A percentile compares a stretch with the other conserved stretches of the same genome.
Evolutionary conservation across 2,329 filamentous ascomycete genomes (phyloP).

Genomic region (Pseudogymnoascus verrucosus): DNA sequence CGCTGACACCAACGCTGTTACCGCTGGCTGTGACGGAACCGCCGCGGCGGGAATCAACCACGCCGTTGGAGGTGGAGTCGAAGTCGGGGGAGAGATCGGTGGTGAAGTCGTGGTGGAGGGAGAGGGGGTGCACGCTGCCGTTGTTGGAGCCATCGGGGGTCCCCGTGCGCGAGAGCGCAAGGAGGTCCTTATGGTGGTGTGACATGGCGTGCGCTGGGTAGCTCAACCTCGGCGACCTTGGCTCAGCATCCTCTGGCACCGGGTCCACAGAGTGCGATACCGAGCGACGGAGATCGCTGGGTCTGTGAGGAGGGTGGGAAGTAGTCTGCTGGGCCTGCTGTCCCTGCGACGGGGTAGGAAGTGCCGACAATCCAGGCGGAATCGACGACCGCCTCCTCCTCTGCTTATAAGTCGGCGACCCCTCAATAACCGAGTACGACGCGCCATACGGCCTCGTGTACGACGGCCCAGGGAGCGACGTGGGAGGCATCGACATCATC

Average conservation of each 20-base stretch:
- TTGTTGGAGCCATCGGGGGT: conserved; percentile 49
- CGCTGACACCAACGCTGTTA: conserved; percentile 62
- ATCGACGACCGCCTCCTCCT: conserved; percentile 88
- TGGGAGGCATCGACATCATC: conserved; percentile 84
- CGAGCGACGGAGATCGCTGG: conserved; percentile 89
- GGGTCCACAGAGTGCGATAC: conserved; percentile 82
- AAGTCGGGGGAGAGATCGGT: conserved; percentile 50
- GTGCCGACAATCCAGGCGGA: conserved; percentile 64
- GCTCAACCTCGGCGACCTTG: conserved; percentile 66
- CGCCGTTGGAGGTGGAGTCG: conserved; percentile 32
- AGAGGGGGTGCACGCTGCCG: conserved; percentile 36
- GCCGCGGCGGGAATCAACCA: conserved; percentile 58
- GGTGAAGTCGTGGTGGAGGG: conserved; percentile 68
- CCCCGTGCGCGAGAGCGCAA: conserved; percentile 79
- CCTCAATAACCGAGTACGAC: conserved; percentile 87
- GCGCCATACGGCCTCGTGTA: conserved; percentile 62
- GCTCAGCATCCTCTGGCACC: conserved; percentile 72
- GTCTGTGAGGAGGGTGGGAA: conserved; percentile 54
- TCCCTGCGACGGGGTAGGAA: conserved; percentile 54
- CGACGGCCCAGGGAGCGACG: conserved; percentile 71
- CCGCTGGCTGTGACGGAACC: conserved; percentile 62
- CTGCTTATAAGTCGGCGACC: conserved; percentile 98
- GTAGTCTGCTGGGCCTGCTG: conserved; percentile 22
- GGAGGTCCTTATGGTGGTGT: conserved; percentile 68
- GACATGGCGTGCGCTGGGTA: conserved; percentile 57